phyloP scores from a whole-genome alignment of 805 yeast species.

The Starmerella davenportii region DNA sequence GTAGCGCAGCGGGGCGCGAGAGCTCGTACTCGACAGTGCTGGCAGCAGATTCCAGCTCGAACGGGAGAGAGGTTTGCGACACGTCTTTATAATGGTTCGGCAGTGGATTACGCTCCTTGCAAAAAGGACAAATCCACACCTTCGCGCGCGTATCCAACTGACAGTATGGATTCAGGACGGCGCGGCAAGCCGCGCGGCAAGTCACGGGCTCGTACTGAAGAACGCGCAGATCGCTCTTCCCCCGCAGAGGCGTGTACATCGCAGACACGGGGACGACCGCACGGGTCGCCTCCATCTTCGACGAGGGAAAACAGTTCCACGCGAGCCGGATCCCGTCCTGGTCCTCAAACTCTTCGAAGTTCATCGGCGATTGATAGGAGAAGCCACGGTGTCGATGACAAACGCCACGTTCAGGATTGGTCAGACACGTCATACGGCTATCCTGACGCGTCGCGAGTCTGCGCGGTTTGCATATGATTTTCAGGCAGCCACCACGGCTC shows the following conservation, averaged over 20 bases:
- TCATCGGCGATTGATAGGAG: slow-evolving; percentile 17
- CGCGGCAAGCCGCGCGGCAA: slow-evolving; percentile 68
- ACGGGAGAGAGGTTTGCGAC: slow-evolving; percentile 58
- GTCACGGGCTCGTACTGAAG: slow-evolving; percentile 73
- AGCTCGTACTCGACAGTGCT: slow-evolving; percentile 76
- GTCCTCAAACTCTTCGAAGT: slow-evolving; percentile 44
- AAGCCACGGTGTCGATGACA: background rate
- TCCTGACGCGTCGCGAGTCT: too few relatives aligned
- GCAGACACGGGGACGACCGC: slow-evolving; percentile 91
- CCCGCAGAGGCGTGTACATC: slow-evolving; percentile 81
- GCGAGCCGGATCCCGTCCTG: slow-evolving; percentile 52
- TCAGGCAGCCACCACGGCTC: too few relatives aligned
- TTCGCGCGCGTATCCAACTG: slow-evolving; percentile 57
- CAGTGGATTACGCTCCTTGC: slow-evolving; percentile 58
- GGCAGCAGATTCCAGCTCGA: slow-evolving; percentile 50
- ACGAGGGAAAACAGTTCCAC: slow-evolving; percentile 78
- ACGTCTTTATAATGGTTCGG: slow-evolving; percentile 69
- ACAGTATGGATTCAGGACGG: slow-evolving; percentile 75
- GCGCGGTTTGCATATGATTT: too few relatives aligned
- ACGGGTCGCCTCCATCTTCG: slow-evolving; percentile 74
- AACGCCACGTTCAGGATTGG: background rate
- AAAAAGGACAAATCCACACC: slow-evolving; percentile 73
- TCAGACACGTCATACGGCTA: too few relatives aligned
- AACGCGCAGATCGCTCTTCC: slow-evolving; percentile 54
- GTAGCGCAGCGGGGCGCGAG: slow-evolving; percentile 59